A percentile compares a stretch with the other conserved stretches of the same genome.
phyloP scores from a whole-genome alignment of 768 basidiomycete species.

The Dentipellis sp. region DNA sequence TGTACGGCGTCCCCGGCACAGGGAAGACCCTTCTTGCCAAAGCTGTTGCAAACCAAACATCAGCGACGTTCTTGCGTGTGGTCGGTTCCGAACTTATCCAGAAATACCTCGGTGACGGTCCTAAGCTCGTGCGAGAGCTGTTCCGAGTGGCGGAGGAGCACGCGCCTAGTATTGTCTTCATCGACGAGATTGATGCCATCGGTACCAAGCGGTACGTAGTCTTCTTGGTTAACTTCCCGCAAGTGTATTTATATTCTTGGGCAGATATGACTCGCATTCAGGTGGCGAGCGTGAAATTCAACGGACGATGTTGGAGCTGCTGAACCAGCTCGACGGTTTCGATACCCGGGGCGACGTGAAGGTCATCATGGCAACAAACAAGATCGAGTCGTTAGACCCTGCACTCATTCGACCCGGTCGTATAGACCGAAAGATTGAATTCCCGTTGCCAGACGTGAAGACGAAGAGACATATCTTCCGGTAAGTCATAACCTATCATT shows the following conservation, averaged over 20 bases:
- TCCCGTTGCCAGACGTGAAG: conserved; percentile 95
- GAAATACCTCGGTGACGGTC: conserved; percentile 98
- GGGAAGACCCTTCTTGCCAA: conserved; percentile 98
- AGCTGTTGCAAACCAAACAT: conserved; percentile 97
- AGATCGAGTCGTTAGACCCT: conserved; percentile 94
- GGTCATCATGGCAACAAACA: conserved; percentile 99
- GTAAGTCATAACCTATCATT: conserved; percentile 26
- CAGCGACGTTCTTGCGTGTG: conserved; percentile 94
- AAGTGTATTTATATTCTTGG: conserved; percentile 1
- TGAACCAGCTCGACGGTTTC: conserved; percentile 99
- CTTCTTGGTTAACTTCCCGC: neutral
- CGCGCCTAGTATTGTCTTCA: conserved; percentile 98
- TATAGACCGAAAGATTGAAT: conserved; percentile 98
- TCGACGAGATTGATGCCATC: conserved; percentile 58
- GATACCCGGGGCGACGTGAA: conserved; percentile 99
- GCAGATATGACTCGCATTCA: conserved; percentile 94
- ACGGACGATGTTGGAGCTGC: conserved; percentile 95
- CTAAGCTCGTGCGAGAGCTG: conserved; percentile 93
- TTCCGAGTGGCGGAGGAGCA: conserved; percentile 97
- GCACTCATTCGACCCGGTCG: conserved; percentile 97
- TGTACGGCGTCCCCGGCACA: conserved; percentile 97
- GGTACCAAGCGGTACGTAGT: conserved; percentile 88
- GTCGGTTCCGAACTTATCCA: conserved; percentile 98
- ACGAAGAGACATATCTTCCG: conserved; percentile 99
- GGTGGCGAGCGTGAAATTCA: conserved; percentile 99